These are phyloP conservation scores for Albugo candida DNA, from an alignment of 352 stramenopile genomes.

Conservation along the genomic window DNA sequence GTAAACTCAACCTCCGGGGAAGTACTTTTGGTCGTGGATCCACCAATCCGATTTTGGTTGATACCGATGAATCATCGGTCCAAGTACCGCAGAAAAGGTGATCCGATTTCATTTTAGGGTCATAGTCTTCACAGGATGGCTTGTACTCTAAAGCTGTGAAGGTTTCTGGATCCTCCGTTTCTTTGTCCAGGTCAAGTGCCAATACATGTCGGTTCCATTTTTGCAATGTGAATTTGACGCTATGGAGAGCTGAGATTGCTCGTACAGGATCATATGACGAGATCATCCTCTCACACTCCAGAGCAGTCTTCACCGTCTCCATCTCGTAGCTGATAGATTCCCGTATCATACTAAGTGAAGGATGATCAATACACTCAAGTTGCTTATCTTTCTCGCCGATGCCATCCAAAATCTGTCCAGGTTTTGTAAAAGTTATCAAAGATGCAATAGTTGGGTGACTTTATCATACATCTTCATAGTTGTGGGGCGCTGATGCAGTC, in stretches of 20 bases:
- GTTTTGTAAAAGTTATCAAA: conserved; percentile 48
- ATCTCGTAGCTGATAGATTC: background rate
- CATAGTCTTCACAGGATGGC: conserved; percentile 13
- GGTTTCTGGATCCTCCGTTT: conserved; percentile 38
- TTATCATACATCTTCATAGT: no score
- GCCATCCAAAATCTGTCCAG: conserved; percentile 45
- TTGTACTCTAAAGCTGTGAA: conserved; percentile 25
- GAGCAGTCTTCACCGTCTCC: background rate
- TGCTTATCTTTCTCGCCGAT: conserved; percentile 25
- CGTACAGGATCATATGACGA: background rate
- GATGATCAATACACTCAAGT: background rate
- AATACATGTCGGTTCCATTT: conserved; percentile 5
- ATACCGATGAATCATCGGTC: background rate
- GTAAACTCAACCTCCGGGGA: conserved; percentile 7
- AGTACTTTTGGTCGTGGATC: conserved; percentile 6
- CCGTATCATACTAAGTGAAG: background rate
- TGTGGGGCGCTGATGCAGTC: no score
- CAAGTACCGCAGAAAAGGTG: conserved; percentile 1
- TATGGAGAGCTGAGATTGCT: conserved; percentile 15
- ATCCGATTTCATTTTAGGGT: conserved; percentile 11
- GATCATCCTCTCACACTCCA: background rate
- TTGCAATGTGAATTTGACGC: conserved; percentile 11
- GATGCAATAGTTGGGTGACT: conserved; percentile 19
- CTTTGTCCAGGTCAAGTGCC: conserved; percentile 6
- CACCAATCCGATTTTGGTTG: background rate